These are phyloP conservation scores for Nymphaea colorata DNA, from an alignment of 164 flowering plant genomes.

Conservation along the genomic window DNA sequence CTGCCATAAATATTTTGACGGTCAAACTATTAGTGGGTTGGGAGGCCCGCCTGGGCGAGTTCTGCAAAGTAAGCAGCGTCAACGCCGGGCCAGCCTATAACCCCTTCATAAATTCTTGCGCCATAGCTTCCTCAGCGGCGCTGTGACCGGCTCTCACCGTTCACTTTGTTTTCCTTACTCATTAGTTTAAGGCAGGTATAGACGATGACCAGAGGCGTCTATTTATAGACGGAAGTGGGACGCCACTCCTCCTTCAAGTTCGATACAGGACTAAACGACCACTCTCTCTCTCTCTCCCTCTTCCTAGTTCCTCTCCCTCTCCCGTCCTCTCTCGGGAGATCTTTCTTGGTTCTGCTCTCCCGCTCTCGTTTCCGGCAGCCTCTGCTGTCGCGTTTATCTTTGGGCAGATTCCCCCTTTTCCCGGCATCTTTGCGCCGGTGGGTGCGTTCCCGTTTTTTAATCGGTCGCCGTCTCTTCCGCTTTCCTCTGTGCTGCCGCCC, in stretches of 20 bases:
- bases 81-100: constrained; percentile 83
- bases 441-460: too few relatives aligned
- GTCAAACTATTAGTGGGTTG: constrained; percentile 4
- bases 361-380: too few relatives aligned
- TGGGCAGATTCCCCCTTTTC: too few relatives aligned
- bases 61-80: constrained; percentile 92
- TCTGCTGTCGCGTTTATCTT: too few relatives aligned
- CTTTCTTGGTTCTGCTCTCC: too few relatives aligned
- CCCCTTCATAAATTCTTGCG: constrained; percentile 96
- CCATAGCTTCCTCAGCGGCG: constrained; percentile 21
- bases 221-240: background rate
- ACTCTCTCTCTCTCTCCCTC: too few relatives aligned
- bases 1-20: too few relatives aligned
- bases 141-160: constrained; percentile 72
- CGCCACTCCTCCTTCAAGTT: background rate
- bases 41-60: constrained; percentile 98
- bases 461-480: too few relatives aligned
- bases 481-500: too few relatives aligned
- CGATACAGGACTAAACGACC: background rate
- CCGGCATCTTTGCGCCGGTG: too few relatives aligned
- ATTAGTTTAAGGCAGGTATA: constrained; percentile 87
- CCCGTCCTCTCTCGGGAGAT: too few relatives aligned
- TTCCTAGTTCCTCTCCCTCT: too few relatives aligned
- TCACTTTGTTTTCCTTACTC: constrained; percentile 99
- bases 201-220: background rate